Base-by-base conservation (phyloP, 306 rosid genomes). In the Cercis canadensis region DNA sequence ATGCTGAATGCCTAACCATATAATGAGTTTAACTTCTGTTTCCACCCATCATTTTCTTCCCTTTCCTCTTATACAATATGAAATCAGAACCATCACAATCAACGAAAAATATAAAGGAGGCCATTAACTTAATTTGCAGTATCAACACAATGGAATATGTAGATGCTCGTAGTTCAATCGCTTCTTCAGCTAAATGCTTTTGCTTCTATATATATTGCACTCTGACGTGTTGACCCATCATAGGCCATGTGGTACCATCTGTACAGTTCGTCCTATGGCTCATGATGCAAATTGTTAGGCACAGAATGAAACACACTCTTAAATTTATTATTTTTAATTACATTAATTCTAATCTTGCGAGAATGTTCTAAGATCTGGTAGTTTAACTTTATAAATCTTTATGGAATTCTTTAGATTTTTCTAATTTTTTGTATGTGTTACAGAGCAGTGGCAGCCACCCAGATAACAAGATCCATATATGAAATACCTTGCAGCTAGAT, bases 231-330 rank as follows among this genome's bases (percentile, higher is more conserved):
- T 18, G 57, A 39, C 60, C 50, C 36, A 49, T 40, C 62, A 57
- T 37, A 37, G 19, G 11, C 58, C 77, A 70, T 37, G 67, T 63
- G 62, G 54, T 59, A 53, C 65, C 59, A 5, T 60, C 33, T 33
- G 8, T 17, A 18, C 33, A 37, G 13, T 43, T 39, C 6, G 11
- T 50, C 50, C 32, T 0, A 29, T n/a, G 54, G 18, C 43, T 11
- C 16, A 62, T 61, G 31, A 15, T 53, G 61, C 33, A 52, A 17
- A 16, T 78, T 24, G 51, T 54, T 70, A 73, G 59, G 49, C 62
- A 51, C 61, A n/a, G n/a, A n/a, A n/a, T n/a, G n/a, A n/a, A n/a
- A n/a, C n/a, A n/a, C n/a, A n/a, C n/a, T n/a, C n/a, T n/a, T n/a
- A n/a, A n/a, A n/a, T n/a, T n/a, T n/a, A n/a, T n/a, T n/a, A n/a